phyloP scores from a whole-genome alignment of 176 grass and related monocot genomes.

The Avena insularis region DNA sequence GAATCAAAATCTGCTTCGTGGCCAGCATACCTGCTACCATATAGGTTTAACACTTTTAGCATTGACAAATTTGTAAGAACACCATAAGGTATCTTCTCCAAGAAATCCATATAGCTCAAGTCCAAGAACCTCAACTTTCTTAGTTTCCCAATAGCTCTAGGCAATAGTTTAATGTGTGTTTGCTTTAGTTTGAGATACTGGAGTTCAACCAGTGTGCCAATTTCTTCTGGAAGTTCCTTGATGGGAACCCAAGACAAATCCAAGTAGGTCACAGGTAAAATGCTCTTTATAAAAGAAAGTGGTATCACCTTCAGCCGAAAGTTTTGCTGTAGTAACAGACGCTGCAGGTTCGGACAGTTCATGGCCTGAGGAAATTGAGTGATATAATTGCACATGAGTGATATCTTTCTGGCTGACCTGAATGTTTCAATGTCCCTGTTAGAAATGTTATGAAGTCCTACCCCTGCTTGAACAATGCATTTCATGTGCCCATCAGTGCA shows the following conservation, averaged over 20 bases:
- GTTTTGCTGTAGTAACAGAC: conserved; percentile 46
- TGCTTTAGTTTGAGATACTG: conserved; percentile 47
- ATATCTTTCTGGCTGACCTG: conserved; percentile 45
- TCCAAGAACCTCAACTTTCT: conserved; percentile 47
- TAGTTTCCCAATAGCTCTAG: conserved; percentile 21
- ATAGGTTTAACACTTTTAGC: conserved; percentile 50
- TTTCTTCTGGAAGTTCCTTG: conserved; percentile 49
- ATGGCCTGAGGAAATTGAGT: conserved; percentile 38
- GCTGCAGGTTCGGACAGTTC: conserved; percentile 38
- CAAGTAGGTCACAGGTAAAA: conserved; percentile 31
- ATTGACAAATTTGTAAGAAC: conserved; percentile 44
- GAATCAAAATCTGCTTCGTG: conserved; percentile 34
- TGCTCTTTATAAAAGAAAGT: conserved; percentile 28
- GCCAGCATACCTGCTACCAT: conserved; percentile 44
- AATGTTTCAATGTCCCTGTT: conserved; percentile 38
- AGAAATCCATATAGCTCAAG: conserved; percentile 45
- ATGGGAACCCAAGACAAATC: conserved; percentile 59
- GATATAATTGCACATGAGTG: conserved; percentile 55
- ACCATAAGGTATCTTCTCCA: conserved; percentile 55
- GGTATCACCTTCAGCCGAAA: conserved; percentile 41
- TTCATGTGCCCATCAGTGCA: conserved; percentile 21
- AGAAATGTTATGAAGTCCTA: conserved; percentile 21
- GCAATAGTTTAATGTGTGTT: conserved; percentile 44
- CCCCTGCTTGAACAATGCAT: conserved; percentile 41
- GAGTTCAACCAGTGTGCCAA: conserved; percentile 44